Percentiles rank a stretch among this genome's conserved stretches.
Conservation (phyloP, 306 rosid genomes). For the Begonia loranthoides region DNA sequence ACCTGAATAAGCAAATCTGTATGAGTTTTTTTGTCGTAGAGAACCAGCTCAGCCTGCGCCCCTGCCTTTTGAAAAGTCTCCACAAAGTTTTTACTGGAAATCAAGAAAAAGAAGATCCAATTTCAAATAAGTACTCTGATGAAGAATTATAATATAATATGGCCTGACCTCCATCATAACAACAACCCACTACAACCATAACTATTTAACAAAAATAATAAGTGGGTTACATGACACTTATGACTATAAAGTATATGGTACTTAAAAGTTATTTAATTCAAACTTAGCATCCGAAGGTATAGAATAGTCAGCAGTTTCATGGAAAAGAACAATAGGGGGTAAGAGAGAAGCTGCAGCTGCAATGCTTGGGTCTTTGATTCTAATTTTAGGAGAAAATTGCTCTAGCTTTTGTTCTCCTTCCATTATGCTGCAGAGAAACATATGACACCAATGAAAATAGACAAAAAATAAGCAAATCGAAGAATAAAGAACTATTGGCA, state of each 20-base stretch:
- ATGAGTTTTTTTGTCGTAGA: slow-evolving; percentile 76
- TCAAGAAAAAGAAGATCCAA: slow-evolving; percentile 9
- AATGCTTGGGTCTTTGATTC: slow-evolving; percentile 45
- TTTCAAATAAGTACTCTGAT: background rate
- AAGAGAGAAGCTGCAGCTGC: slow-evolving; percentile 34
- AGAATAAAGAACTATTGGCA: slow-evolving; percentile 9
- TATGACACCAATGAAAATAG: background rate
- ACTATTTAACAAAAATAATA: too few species aligned
- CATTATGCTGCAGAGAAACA: slow-evolving; percentile 56
- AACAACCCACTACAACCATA: too few species aligned
- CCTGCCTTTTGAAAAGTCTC: slow-evolving; percentile 53
- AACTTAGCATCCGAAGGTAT: slow-evolving; percentile 82
- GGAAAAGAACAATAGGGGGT: slow-evolving; percentile 65
- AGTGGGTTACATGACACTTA: too few species aligned
- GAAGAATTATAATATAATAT: too few species aligned
- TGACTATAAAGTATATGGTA: too few species aligned
- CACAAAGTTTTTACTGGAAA: slow-evolving; percentile 53
- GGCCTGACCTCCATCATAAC: too few species aligned
- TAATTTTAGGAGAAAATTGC: slow-evolving; percentile 61
- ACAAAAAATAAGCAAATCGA: background rate
- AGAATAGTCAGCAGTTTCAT: slow-evolving; percentile 81
- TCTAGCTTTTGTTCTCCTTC: slow-evolving; percentile 74
- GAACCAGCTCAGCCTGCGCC: slow-evolving; percentile 47
- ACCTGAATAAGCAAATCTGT: slow-evolving; percentile 95
- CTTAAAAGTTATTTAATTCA: background rate